Evolutionary conservation across 192 early-diverging fungal genomes (phyloP), one percentile per base, ranked within the genome.

Genomic region (Coemansia brasiliensis): DNA sequence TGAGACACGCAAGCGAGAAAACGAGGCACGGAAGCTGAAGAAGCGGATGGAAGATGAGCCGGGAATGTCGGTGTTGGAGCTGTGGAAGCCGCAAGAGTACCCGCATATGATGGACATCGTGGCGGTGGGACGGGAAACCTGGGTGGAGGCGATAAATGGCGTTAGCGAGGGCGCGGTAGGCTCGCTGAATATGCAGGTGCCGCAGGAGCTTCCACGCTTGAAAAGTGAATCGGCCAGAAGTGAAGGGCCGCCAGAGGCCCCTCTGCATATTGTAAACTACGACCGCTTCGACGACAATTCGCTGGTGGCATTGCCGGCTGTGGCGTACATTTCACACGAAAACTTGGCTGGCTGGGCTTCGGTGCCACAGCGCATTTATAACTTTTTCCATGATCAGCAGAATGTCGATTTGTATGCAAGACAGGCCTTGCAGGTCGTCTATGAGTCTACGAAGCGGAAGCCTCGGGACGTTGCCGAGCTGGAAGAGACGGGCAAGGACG

Each of bases 381-480:
- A 65, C 55, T 73, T 79, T n/a, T 79, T 79, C 67, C 65, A 79
- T 52, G 66, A 79, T 53, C 76, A 79, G 62, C 66, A 79, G 67
- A 79, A 79, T 40, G 71, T 73, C 11, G 67, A 79, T 35, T 21
- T 22, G 58, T 79, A 73, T 24, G 59, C 70, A n/a, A 51, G 66
- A 12, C 76, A 79, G 55, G 76, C 76, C 37, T 66, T 79, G 59
- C 69, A 69, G 37, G 63, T 79, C 17, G 70, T 79, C 35, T 63
- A 69, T 43, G 76, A 73, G 58, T 65, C 70, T 24, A 69, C 65
- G 4, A 58, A 51, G 37, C 63, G 74, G 5, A 37, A 39, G 25
- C 64, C 54, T n/a, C 67, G 37, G 22, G 61, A 50, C 1, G 56
- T 32, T 25, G 39, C 59, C 25, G 74, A 78, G 61, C 27, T 78